Base-by-base conservation (phyloP, 805 yeast genomes). In the Candida yuanshanica region DNA sequence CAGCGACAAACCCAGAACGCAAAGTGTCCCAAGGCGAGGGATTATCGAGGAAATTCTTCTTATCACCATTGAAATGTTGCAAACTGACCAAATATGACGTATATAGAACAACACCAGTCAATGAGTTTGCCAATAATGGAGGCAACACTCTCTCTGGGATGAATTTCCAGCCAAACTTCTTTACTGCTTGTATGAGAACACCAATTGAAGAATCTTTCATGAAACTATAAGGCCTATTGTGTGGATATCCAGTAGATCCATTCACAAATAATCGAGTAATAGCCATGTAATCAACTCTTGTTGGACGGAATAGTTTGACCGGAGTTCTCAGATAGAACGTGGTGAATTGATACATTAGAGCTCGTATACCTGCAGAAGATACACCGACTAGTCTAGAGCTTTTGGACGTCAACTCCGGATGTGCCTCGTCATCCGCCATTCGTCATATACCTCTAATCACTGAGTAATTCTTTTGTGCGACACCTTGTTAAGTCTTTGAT, bases 281-380 rank as follows among this genome's bases (percentile, higher is more conserved):
- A 7, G 85, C 85, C 56, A 87, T 66, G 53, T 86, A 88, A 59
- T 91, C 98, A 46, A 91, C 85, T 32, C 97, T 66, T 4, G 95
- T 81, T 1, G 98, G 98, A 26, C 95, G 69, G 60, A 91, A 91
- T 18, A 90, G 69, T 65, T 91, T 90, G 34, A 88, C 83, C 0
- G 79, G 79, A 1, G 95, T 85, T 43, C 97, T 70, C 34, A 89
- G 61, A 58, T 90, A 91, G 23, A 91, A 65, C 1, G 89, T 68
- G 35, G 88, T 81, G 27, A 88, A 49, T 61, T 90, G 96, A 45
- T 79, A 78, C n/a, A 86, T 72, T 20, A 88, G 52, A 0, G 96
- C 95, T 27, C 97, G 69, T 5, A 88, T 77, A 44, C 96, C 90
- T 0, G 96, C 96, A 0, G 95, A 80, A 11, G 86, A 72, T 0